These are phyloP conservation scores for Trichophyton simii DNA, from an alignment of 2,329 filamentous ascomycete genomes.

Conservation along the genomic window DNA sequence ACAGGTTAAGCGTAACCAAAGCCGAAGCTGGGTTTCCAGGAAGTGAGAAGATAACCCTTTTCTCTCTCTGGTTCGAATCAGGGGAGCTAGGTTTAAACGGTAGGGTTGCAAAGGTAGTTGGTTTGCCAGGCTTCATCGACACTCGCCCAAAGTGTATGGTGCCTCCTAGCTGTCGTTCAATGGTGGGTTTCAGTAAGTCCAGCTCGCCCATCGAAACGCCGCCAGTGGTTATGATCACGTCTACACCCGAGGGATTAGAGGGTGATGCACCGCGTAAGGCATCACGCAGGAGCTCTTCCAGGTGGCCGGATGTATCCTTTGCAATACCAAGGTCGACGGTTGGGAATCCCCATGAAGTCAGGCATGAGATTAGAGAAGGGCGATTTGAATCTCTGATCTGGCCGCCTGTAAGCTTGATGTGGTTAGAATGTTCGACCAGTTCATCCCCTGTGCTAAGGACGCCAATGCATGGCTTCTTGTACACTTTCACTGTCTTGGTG, in stretches of 20 bases:
- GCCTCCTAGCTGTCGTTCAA: conserved; percentile 78
- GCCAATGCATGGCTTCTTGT: conserved; percentile 64
- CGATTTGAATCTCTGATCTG: conserved; percentile 92
- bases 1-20: conserved; percentile 84
- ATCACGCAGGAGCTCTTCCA: conserved; percentile 65
- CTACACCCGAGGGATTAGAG: conserved; percentile 38
- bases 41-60: conserved; percentile 71
- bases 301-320: conserved; percentile 41
- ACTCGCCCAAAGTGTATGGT: conserved; percentile 95
- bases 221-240: conserved; percentile 81
- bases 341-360: conserved; percentile 60
- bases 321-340: conserved; percentile 79
- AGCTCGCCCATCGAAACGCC: conserved; percentile 97
- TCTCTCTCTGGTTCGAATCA: conserved; percentile 41
- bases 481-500: conserved; percentile 56
- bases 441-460: conserved; percentile 92
- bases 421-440: conserved; percentile 58
- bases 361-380: conserved; percentile 70
- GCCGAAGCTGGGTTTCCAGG: conserved; percentile 92
- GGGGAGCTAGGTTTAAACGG: conserved; percentile 42
- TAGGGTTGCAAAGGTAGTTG: conserved; percentile 89
- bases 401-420: conserved; percentile 54
- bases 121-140: conserved; percentile 95
- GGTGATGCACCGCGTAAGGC: conserved; percentile 47
- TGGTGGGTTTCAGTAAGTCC: conserved; percentile 89